phyloP scores from a whole-genome alignment of 1,139 yeast genomes.

The Protomyces arabidopsidicola region DNA sequence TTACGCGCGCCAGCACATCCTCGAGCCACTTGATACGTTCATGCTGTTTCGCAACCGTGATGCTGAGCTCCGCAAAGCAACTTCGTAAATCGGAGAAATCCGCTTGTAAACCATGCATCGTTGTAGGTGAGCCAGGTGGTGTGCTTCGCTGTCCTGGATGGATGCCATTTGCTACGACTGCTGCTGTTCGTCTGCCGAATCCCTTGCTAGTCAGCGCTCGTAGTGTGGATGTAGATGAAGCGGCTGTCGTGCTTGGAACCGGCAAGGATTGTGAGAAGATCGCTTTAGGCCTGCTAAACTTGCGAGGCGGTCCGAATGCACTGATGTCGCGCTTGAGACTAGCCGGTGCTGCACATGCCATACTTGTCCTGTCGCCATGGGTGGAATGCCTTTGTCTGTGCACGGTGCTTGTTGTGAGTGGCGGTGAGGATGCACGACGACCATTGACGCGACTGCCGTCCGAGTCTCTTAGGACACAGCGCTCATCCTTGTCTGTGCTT shows the following conservation, averaged over 20 bases:
- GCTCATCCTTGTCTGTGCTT: neutral
- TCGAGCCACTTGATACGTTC: neutral
- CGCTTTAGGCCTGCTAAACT: neutral
- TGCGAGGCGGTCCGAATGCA: neutral
- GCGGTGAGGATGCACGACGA: too few relatives aligned
- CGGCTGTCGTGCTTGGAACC: neutral
- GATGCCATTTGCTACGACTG: neutral
- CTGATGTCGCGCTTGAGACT: neutral
- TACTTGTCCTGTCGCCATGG: too few relatives aligned
- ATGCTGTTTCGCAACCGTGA: conserved; percentile 3
- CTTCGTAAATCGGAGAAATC: neutral
- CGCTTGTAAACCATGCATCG: conserved; percentile 4
- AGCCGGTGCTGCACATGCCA: neutral
- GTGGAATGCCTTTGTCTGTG: too few relatives aligned
- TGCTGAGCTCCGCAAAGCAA: conserved; percentile 14
- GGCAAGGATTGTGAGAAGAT: neutral
- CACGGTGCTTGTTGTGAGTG: too few relatives aligned
- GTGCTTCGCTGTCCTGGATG: neutral
- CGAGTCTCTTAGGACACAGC: neutral
- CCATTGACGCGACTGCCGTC: too few relatives aligned
- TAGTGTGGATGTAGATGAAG: neutral
- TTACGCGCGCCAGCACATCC: neutral
- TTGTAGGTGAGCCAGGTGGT: neutral
- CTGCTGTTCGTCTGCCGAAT: neutral
- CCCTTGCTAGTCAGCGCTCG: neutral